These are phyloP conservation scores for Auricularia sp. DNA, from an alignment of 768 basidiomycete genomes.

Conservation along the genomic window DNA sequence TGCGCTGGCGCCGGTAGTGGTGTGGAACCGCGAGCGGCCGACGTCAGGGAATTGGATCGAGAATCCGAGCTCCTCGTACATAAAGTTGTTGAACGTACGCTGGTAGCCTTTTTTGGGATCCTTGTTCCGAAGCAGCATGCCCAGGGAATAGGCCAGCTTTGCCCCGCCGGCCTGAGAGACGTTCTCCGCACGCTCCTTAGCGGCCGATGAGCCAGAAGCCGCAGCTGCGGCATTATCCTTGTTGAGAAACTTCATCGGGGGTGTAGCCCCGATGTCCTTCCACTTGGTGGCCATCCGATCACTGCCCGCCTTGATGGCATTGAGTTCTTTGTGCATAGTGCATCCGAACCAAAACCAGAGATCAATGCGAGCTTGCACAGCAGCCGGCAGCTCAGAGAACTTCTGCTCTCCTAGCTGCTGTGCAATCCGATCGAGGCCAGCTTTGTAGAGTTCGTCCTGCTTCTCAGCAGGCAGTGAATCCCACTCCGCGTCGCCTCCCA, in stretches of 20 bases:
- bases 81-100: slow-evolving; percentile 18
- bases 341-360: slow-evolving; percentile 4
- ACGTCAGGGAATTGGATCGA: slow-evolving; percentile 23
- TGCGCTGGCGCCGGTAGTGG: slow-evolving; percentile 18
- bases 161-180: not conserved
- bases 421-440: not conserved
- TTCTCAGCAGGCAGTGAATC: not conserved
- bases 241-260: not conserved
- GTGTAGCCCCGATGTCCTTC: not conserved
- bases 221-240: not conserved
- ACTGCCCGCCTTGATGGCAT: not conserved
- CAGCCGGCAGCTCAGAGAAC: not conserved
- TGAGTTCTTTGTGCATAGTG: slow-evolving; percentile 4
- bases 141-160: not conserved
- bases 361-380: not conserved
- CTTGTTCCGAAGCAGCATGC: not conserved
- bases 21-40: slow-evolving; percentile 26
- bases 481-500: not conserved
- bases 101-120: slow-evolving; percentile 13
- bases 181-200: not conserved
- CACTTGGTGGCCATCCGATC: not conserved
- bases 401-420: not conserved
- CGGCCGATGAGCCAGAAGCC: not conserved
- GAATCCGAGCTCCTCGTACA: slow-evolving; percentile 15
- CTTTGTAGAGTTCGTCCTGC: not conserved